phyloP scores from a whole-genome alignment of 306 rosid species.

The Corylus avellana region DNA sequence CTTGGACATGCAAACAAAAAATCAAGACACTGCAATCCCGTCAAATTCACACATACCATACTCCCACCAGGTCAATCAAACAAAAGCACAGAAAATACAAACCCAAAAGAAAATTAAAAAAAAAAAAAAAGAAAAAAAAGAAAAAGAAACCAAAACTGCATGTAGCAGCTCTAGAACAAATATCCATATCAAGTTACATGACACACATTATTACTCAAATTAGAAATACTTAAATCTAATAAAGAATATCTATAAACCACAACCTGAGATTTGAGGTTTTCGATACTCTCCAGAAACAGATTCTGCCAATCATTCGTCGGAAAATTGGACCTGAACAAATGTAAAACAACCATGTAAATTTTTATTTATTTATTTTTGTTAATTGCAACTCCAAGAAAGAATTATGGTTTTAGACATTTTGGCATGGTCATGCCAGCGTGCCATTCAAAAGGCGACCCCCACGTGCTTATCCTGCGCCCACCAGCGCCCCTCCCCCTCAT shows the following conservation, averaged over 20 bases:
- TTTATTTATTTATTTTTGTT: constrained; percentile 3
- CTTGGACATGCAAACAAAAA: constrained; percentile 60
- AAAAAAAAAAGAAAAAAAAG: background rate
- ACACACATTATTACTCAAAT: constrained; percentile 4
- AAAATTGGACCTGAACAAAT: constrained; percentile 26
- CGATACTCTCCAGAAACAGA: constrained; percentile 38
- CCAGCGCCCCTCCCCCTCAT: constrained; percentile 59
- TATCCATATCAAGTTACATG: constrained; percentile 8
- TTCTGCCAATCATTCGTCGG: constrained; percentile 44
- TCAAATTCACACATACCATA: constrained; percentile 39
- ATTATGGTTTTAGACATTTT: constrained; percentile 25
- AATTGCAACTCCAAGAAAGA: constrained; percentile 32
- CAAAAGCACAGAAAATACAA: background rate
- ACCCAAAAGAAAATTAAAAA: background rate
- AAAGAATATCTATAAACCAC: constrained; percentile 11
- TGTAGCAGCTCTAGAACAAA: constrained; percentile 12
- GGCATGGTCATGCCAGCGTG: constrained; percentile 67
- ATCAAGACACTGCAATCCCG: constrained; percentile 45
- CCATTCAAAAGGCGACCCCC: constrained; percentile 67
- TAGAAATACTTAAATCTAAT: constrained; percentile 31
- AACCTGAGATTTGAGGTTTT: constrained; percentile 28
- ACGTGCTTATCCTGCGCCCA: constrained; percentile 94
- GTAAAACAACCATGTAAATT: constrained; percentile 21
- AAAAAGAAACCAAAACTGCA: constrained; percentile 2
- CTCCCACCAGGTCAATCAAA: constrained; percentile 24